Conservation (phyloP, 306 rosid species). For the Quercus aquifolioides region DNA sequence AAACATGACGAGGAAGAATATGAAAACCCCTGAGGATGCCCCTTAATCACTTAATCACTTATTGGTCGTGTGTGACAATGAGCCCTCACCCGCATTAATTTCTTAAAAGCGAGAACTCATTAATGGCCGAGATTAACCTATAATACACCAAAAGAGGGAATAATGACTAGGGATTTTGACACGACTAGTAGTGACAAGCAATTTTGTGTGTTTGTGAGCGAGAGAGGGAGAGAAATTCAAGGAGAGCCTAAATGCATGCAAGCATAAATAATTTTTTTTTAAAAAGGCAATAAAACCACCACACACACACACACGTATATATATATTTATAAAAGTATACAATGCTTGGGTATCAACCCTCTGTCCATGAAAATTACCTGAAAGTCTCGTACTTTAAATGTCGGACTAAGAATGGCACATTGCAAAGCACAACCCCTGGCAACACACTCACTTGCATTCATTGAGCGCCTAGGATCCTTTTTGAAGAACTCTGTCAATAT, state of each 20-base stretch:
- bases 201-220: neutral
- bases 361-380: conserved; percentile 48
- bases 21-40: neutral
- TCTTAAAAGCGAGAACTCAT: neutral
- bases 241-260: too few species aligned
- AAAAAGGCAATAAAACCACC: neutral
- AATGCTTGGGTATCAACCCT: neutral
- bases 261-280: too few species aligned
- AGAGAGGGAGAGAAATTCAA: neutral
- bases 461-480: conserved; percentile 94
- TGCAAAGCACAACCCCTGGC: conserved; percentile 91
- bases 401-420: conserved; percentile 96
- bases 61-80: neutral
- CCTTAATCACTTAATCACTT: neutral
- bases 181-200: neutral
- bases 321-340: neutral
- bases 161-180: neutral
- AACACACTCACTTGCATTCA: conserved; percentile 97
- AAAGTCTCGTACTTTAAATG: conserved; percentile 89
- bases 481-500: conserved; percentile 81
- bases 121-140: neutral
- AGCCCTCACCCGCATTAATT: neutral
- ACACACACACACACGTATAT: too few species aligned
- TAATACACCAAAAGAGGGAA: neutral
- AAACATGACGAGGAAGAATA: neutral